Evolutionary conservation across 768 basidiomycete species (phyloP).

Genomic region (Hygrophorus russula): DNA sequence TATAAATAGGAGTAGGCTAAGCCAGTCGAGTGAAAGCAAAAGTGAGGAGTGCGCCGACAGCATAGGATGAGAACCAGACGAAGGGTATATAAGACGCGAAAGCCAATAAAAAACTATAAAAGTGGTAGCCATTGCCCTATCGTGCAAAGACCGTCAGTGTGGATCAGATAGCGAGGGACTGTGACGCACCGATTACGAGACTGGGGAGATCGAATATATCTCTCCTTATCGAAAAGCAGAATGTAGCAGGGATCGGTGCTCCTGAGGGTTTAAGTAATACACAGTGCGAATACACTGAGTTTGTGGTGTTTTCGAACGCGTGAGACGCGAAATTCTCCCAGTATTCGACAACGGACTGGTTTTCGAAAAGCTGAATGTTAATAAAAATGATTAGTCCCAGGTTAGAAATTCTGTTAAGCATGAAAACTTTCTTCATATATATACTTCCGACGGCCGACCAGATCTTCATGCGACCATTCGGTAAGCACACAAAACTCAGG

Average conservation of each 20-base stretch:
- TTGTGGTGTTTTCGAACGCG: constrained; percentile 96
- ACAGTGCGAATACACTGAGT: constrained; percentile 89
- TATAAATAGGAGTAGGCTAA: no score
- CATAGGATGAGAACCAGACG: background rate
- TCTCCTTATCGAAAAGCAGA: constrained; percentile 91
- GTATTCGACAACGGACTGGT: constrained; percentile 89
- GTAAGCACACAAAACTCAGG: constrained; percentile 94
- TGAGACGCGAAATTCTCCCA: constrained; percentile 96
- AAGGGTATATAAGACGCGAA: constrained; percentile 1
- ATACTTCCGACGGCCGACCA: constrained; percentile 48
- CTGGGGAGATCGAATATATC: constrained; percentile 88
- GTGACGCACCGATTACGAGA: constrained; percentile 66
- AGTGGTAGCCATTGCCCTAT: constrained; percentile 84
- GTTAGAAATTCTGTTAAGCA: background rate
- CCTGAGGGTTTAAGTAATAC: constrained; percentile 80
- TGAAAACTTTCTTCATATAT: constrained; percentile 49
- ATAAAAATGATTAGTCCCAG: constrained; percentile 5
- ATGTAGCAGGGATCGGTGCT: constrained; percentile 80
- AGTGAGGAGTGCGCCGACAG: background rate
- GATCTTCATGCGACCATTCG: constrained; percentile 80
- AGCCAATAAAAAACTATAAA: constrained; percentile 28
- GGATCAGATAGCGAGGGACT: background rate
- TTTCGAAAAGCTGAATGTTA: constrained; percentile 70
- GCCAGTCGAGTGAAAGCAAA: no score
- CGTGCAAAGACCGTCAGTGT: background rate